Conservation (phyloP, 2,329 filamentous ascomycete genomes). For the Talaromyces sp. region DNA sequence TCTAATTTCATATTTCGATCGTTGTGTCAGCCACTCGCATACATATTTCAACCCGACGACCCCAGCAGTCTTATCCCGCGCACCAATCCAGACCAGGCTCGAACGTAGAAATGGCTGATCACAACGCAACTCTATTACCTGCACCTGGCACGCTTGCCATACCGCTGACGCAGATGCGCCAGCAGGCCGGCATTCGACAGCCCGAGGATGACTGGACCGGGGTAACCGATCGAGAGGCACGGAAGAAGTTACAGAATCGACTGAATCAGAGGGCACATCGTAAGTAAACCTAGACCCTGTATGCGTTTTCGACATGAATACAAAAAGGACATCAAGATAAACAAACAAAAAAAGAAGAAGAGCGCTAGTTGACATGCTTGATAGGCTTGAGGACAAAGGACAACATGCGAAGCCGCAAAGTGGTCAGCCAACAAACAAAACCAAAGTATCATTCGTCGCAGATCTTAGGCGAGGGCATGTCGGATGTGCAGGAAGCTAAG, state of each 20-base stretch:
- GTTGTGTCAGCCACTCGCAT: too few species aligned
- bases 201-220: slow-evolving; percentile 2
- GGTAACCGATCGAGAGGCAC: background rate
- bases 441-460: too few species aligned
- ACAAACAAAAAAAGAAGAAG: background rate
- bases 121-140: background rate
- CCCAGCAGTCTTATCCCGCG: too few species aligned
- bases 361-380: background rate
- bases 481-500: background rate
- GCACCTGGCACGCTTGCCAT: background rate
- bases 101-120: background rate
- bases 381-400: too few species aligned
- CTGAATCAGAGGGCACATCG: background rate
- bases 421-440: too few species aligned
- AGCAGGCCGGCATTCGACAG: background rate
- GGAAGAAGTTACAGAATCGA: slow-evolving; percentile 4
- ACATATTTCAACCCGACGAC: too few species aligned
- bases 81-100: background rate
- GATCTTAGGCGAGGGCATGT: too few species aligned
- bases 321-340: background rate
- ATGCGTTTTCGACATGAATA: too few species aligned
- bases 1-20: background rate
- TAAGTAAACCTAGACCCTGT: background rate
- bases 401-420: too few species aligned
- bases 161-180: background rate